phyloP scores from a whole-genome alignment of 2,329 filamentous ascomycete species.

The Nothomitra cinnamomea region DNA sequence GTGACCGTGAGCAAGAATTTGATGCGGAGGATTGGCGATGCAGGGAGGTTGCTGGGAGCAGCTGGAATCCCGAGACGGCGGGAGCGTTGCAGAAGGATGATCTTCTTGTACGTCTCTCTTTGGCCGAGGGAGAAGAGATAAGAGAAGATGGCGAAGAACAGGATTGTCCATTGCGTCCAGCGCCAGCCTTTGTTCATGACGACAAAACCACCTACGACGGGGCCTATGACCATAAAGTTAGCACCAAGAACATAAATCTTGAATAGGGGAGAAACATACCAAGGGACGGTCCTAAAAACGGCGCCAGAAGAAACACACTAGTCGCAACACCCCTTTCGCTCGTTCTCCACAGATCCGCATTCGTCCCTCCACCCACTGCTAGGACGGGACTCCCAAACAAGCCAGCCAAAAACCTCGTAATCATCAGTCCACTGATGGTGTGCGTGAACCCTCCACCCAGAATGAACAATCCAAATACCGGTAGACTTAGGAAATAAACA shows the following conservation, averaged over 20 bases:
- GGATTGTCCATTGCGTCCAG: constrained; percentile 19
- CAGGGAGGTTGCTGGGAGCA: background rate
- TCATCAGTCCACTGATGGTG: constrained; percentile 32
- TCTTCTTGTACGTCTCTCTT: constrained; percentile 19
- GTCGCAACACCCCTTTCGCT: constrained; percentile 15
- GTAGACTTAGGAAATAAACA: constrained; percentile 31
- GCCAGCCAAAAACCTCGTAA: constrained; percentile 40
- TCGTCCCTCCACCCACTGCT: constrained; percentile 16
- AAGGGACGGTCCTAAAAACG: constrained; percentile 10
- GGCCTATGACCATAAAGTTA: constrained; percentile 1
- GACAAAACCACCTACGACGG: constrained; percentile 17
- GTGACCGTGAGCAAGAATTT: constrained; percentile 3
- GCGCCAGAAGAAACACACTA: constrained; percentile 14
- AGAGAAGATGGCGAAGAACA: constrained; percentile 17
- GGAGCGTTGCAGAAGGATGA: constrained; percentile 16
- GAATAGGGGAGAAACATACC: constrained; percentile 4
- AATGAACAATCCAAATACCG: constrained; percentile 36
- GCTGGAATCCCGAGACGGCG: constrained; percentile 10
- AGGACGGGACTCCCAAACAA: constrained; percentile 24
- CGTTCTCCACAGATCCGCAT: constrained; percentile 18
- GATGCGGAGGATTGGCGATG: background rate
- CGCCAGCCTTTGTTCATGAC: constrained; percentile 17
- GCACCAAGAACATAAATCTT: background rate
- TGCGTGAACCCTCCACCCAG: constrained; percentile 36
- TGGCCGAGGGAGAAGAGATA: constrained; percentile 16